These are phyloP conservation scores for Colletotrichum ledebouriae DNA, from an alignment of 2,329 filamentous ascomycete genomes.

Conservation along the genomic window DNA sequence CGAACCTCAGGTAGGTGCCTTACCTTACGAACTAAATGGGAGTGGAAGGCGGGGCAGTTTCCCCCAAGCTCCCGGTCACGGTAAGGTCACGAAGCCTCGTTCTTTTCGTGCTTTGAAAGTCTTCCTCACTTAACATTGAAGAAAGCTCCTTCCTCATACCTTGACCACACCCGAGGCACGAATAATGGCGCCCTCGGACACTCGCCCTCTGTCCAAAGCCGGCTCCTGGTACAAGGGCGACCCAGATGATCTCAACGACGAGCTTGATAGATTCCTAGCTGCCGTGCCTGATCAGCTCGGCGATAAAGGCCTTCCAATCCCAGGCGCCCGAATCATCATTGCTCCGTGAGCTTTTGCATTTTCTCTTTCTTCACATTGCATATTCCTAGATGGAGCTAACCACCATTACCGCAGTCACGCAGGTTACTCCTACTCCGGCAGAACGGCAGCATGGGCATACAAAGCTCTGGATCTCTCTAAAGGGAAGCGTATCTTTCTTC, in stretches of 20 bases:
- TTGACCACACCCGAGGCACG: not conserved
- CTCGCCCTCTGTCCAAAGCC: slow-evolving; percentile 73
- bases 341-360: slow-evolving; percentile 32
- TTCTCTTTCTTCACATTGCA: not conserved
- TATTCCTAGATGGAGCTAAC: slow-evolving; percentile 4
- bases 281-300: slow-evolving; percentile 77
- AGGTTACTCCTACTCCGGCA: slow-evolving; percentile 92
- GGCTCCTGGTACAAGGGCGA: slow-evolving; percentile 87
- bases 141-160: not conserved
- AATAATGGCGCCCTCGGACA: slow-evolving; percentile 4
- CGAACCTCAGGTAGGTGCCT: too few relatives aligned
- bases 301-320: slow-evolving; percentile 72
- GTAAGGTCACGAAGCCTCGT: too few relatives aligned
- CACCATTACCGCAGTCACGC: slow-evolving; percentile 76
- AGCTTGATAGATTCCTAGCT: slow-evolving; percentile 83
- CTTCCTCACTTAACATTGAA: too few relatives aligned
- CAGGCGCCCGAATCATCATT: slow-evolving; percentile 81
- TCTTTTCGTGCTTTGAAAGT: too few relatives aligned
- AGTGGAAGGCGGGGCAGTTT: too few relatives aligned
- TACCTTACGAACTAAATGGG: too few relatives aligned
- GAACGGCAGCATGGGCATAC: slow-evolving; percentile 95
- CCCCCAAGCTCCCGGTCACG: too few relatives aligned
- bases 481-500: slow-evolving; percentile 88
- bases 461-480: slow-evolving; percentile 85
- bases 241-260: slow-evolving; percentile 67